phyloP scores from a whole-genome alignment of 2,329 filamentous ascomycete genomes.

The Ustulina deusta region DNA sequence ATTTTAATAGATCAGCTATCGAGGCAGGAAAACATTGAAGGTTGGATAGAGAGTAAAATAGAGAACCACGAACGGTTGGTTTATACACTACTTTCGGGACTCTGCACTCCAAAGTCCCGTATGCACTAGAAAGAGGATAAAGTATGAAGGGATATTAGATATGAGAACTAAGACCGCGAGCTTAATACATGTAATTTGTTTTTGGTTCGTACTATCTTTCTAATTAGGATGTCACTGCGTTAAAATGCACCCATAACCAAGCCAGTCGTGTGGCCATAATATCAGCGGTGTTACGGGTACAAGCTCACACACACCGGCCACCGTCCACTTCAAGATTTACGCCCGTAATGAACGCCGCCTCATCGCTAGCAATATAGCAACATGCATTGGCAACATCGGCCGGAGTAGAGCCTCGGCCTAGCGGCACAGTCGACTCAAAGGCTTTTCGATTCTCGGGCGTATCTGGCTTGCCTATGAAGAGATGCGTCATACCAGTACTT shows the following conservation, averaged over 20 bases:
- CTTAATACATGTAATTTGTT: not conserved
- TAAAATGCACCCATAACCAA: not conserved
- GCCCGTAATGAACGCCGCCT: slow-evolving; percentile 78
- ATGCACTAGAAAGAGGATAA: not conserved
- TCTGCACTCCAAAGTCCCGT: not conserved
- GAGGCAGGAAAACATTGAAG: too few relatives aligned
- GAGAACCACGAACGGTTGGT: too few relatives aligned
- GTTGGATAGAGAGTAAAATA: too few relatives aligned
- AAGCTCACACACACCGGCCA: slow-evolving; percentile 47
- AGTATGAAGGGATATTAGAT: not conserved
- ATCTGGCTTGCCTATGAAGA: slow-evolving; percentile 71
- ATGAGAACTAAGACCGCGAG: not conserved
- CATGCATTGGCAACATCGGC: slow-evolving; percentile 78
- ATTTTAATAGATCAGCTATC: too few relatives aligned
- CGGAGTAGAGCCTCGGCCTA: slow-evolving; percentile 67
- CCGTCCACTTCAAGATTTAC: slow-evolving; percentile 72
- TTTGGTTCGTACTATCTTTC: not conserved
- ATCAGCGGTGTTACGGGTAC: not conserved
- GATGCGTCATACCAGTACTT: slow-evolving; percentile 69
- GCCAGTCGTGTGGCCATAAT: not conserved
- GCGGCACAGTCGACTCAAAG: slow-evolving; percentile 66
- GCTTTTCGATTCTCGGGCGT: slow-evolving; percentile 70
- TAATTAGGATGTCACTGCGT: too few relatives aligned
- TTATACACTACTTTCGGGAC: too few relatives aligned
- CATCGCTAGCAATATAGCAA: slow-evolving; percentile 77